Percentiles rank a stretch among this genome's conserved stretches.
Conservation (phyloP, 495 filamentous ascomycete species). For the Annulohypoxylon bovei region DNA sequence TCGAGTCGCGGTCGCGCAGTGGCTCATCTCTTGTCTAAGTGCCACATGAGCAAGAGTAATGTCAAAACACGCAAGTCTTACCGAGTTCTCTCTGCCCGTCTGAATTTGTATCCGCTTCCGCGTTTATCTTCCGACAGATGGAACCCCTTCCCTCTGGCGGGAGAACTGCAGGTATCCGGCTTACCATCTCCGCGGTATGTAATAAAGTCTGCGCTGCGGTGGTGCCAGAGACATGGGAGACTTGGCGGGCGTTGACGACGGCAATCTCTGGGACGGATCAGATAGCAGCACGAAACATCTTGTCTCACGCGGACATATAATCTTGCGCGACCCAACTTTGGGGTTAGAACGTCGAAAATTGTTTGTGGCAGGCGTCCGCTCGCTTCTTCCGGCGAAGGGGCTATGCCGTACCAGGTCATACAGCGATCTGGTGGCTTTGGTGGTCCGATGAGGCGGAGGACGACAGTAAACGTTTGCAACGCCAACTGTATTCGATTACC, state of each 20-base stretch:
- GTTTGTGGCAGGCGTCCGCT: constrained; percentile 37
- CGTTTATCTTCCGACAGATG: constrained; percentile 41
- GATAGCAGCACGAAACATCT: constrained; percentile 36
- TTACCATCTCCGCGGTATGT: constrained; percentile 40
- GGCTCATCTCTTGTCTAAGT: constrained; percentile 18
- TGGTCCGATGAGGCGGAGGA: constrained; percentile 40
- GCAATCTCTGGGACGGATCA: constrained; percentile 15
- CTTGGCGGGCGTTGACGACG: constrained; percentile 15
- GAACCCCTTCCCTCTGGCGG: constrained; percentile 23
- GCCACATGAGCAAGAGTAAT: constrained; percentile 14
- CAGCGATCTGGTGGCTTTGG: constrained; percentile 41
- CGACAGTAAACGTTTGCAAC: constrained; percentile 41
- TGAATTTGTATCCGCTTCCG: constrained; percentile 29
- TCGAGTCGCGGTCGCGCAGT: constrained; percentile 30
- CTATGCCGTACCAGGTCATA: constrained; percentile 34
- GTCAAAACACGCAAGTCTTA: constrained; percentile 41
- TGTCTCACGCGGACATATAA: constrained; percentile 45
- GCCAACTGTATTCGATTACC: constrained; percentile 14
- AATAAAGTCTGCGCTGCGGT: constrained; percentile 4
- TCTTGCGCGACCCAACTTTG: constrained; percentile 26
- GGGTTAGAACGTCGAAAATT: constrained; percentile 39
- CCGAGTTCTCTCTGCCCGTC: constrained; percentile 21
- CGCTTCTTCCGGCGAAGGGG: constrained; percentile 47
- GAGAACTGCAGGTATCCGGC: constrained; percentile 32
- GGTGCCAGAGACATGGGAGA: constrained; percentile 34